Evolutionary conservation across 2,329 filamentous ascomycete species (phyloP), one percentile per base, ranked within the genome.

Genomic region (Talaromyces rugulosus): DNA sequence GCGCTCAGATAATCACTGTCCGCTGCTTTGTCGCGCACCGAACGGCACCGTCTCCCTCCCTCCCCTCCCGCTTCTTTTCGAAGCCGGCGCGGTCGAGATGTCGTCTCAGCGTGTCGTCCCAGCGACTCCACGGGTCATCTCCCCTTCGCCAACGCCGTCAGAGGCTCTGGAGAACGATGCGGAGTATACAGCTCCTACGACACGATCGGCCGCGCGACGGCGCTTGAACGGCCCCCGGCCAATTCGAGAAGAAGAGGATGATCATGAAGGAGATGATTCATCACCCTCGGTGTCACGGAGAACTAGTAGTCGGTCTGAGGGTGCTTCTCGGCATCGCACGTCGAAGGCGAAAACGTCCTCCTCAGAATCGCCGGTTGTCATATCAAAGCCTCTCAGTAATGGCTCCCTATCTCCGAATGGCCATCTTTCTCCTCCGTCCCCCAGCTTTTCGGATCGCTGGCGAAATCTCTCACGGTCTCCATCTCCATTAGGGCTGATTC

Each of bases 401-500:
- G 76, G 71, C 62, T 70, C 70, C 58, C 64, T 77, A 36, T 70
- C 74, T 57, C 62, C 79, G n/a, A 90, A 91, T 69, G 89, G 88
- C 23, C 87, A 91, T 68, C 80, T 94, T 57, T 88, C 87, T 23
- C 89, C 89, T 3, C 81, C 85, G 31, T 62, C 71, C 5, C 18
- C 44, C 50, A 84, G 82, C n/a, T 68, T 80, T 4, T 69, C 77
- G 55, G 87, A 88, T 65, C 90, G 89, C 80, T 96, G 92, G 91
- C 86, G 90, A 64, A 91, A 94, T 72, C 85, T 97, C 74, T 96
- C 92, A 70, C 86, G 95, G 65, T 96, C 92, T 68, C 95, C 95
- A 2, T 96, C 91, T 69, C 95, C 95, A 9, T 83, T 98, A 4
- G 95, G 95, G 8, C 83, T 98, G 56, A 99, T 99, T 64, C 95